Evolutionary conservation across 495 filamentous ascomycete genomes (phyloP).

Genomic region (Penicillium maclennaniae): DNA sequence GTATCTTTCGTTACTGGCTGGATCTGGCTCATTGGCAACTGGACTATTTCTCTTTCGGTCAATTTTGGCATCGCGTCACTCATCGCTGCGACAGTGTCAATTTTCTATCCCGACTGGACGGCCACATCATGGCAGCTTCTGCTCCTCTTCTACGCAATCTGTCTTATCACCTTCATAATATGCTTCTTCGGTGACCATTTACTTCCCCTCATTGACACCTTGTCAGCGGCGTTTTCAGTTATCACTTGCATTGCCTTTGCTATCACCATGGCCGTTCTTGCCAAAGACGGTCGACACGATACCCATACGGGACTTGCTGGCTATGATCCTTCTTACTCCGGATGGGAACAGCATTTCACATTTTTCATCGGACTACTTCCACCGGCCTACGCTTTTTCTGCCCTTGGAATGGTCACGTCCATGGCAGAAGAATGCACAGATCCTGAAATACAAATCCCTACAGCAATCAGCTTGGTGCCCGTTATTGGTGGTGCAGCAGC

Average conservation of each 20-base stretch:
- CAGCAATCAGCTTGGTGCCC: constrained; percentile 25
- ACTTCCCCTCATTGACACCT: constrained; percentile 46
- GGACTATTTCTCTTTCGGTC: constrained; percentile 59
- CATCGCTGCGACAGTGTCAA: constrained; percentile 46
- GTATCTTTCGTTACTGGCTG: constrained; percentile 58
- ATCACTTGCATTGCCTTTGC: constrained; percentile 19
- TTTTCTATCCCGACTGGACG: constrained; percentile 49
- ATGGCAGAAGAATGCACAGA: constrained; percentile 38
- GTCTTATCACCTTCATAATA: constrained; percentile 46
- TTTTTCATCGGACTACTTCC: constrained; percentile 1
- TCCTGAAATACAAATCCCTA: constrained; percentile 32
- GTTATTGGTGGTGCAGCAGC: not conserved
- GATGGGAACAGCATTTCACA: constrained; percentile 1
- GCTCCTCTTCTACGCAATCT: constrained; percentile 50
- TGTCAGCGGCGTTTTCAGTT: constrained; percentile 22
- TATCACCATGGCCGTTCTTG: constrained; percentile 5
- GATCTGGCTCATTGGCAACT: constrained; percentile 58
- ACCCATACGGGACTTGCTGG: constrained; percentile 22
- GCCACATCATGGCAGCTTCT: constrained; percentile 50
- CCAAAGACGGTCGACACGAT: constrained; percentile 17
- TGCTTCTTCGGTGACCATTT: constrained; percentile 48
- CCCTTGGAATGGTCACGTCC: not conserved
- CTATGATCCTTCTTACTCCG: constrained; percentile 9
- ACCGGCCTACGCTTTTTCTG: not conserved
- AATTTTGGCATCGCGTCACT: constrained; percentile 57